phyloP scores from a whole-genome alignment of 2,329 filamentous ascomycete genomes.

The Parastagonospora avenae region DNA sequence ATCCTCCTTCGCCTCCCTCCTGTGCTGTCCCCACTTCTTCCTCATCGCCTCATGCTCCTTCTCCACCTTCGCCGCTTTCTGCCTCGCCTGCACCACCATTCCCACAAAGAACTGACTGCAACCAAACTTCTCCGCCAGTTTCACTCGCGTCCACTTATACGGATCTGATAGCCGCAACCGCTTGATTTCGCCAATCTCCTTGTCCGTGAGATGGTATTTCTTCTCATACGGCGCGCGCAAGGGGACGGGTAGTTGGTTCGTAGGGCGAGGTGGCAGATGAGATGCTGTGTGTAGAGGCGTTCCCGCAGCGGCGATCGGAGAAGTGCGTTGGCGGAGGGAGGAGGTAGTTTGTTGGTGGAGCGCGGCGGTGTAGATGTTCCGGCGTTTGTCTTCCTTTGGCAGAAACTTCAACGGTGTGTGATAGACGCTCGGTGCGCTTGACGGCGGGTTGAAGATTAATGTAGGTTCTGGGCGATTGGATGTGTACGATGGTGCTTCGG shows the following conservation, averaged over 20 bases:
- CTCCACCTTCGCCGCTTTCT: constrained; percentile 49
- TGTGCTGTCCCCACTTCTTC: constrained; percentile 64
- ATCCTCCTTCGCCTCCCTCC: constrained; percentile 66
- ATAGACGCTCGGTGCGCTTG: constrained; percentile 65
- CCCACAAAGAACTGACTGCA: constrained; percentile 68
- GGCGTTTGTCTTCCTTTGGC: constrained; percentile 62
- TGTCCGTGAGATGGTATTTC: constrained; percentile 64
- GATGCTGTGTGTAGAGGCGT: constrained; percentile 31
- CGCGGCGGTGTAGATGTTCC: constrained; percentile 51
- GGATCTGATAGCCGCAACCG: constrained; percentile 61
- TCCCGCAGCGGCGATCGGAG: constrained; percentile 34
- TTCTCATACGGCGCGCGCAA: constrained; percentile 60
- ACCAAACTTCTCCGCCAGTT: constrained; percentile 66
- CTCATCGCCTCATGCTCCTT: constrained; percentile 61
- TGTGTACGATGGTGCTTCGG: constrained; percentile 52
- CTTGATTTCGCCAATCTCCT: constrained; percentile 65
- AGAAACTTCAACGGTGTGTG: constrained; percentile 70
- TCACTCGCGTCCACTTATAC: constrained; percentile 62
- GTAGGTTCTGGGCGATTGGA: constrained; percentile 32
- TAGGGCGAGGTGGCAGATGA: constrained; percentile 29
- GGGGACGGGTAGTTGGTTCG: constrained; percentile 52
- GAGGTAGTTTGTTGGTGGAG: constrained; percentile 25
- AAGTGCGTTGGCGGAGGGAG: constrained; percentile 26
- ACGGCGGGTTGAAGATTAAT: constrained; percentile 67
- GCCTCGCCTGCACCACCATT: constrained; percentile 58